Evolutionary conservation across 2,329 filamentous ascomycete species (phyloP), one percentile per base, ranked within the genome.

Genomic region (Arthrobotrys entomopaga): DNA sequence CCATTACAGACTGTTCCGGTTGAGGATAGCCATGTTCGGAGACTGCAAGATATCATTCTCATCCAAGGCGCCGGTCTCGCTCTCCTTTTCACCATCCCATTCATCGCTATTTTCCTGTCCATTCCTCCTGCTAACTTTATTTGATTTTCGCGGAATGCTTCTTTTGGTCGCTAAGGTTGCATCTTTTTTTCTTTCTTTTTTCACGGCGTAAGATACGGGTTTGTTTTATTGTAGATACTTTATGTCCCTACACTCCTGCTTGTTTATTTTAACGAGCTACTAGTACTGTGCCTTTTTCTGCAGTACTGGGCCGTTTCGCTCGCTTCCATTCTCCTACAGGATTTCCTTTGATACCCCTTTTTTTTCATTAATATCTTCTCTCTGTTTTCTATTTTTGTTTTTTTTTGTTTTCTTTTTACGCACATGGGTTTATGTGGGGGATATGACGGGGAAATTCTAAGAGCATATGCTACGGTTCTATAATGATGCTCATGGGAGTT

Each of bases 21-120:
- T 16, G 69, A 73, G 57, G 61, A 73, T 20, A 11, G 11, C 3
- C 61, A 73, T 20, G 69, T 73, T 56, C 49, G 61, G 11, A 26
- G 29, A 38, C 40, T 73, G 11, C 69, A 73, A 34, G 69, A 73
- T 38, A 22, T 73, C 16, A 73, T 73, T 20, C 58, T 73, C 24
- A 38, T 73, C 6, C 69, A 73, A 53, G 42, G 69, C 15, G 26
- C 26, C 43, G 61, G 69, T 19, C 61, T 73, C n/a, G 49, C 61
- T 26, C 19, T 73, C 24, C 69, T 73, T 43, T 22, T 29, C 40
- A 73, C 69, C 3, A 38, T 73, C 22, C 69, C 69, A n/a, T 73
- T 73, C 57, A 42, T 73, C 38, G 69, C 61, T 10, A 16, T 73
- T 5, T 73, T 73, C 29, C 22, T 73, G 49, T 11, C 56, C 13